Evolutionary conservation across 257 asterid genomes (phyloP).

Genomic region (Lithospermum erythrorhizon): DNA sequence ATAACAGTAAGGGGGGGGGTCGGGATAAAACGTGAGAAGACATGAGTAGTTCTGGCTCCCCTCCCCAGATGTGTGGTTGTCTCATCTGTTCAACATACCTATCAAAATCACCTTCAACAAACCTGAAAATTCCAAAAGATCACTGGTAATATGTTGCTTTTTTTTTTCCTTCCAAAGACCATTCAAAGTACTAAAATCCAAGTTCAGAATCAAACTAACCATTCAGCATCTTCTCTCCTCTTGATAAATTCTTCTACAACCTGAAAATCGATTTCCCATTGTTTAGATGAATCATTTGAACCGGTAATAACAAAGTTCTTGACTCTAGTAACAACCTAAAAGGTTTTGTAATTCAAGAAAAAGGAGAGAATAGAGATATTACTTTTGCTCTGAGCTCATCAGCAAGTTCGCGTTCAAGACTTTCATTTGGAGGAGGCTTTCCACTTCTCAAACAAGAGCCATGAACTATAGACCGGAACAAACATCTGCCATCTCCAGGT

Average conservation of each 20-base stretch:
- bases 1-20: too few species aligned
- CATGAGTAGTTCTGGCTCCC: constrained; percentile 73
- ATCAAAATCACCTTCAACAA: constrained; percentile 67
- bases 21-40: constrained; percentile 59
- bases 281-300: too few species aligned
- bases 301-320: too few species aligned
- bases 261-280: constrained; percentile 18
- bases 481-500: constrained; percentile 78
- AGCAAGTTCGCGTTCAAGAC: constrained; percentile 47
- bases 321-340: background rate
- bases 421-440: constrained; percentile 52
- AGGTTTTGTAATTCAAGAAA: background rate
- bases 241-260: constrained; percentile 64
- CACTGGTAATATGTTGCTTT: too few species aligned
- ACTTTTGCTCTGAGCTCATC: constrained; percentile 65
- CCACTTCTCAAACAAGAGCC: constrained; percentile 55
- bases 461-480: constrained; percentile 63
- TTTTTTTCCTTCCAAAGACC: too few species aligned
- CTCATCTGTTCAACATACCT: constrained; percentile 48
- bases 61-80: constrained; percentile 70
- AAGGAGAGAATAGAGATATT: constrained; percentile 1
- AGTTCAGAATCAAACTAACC: constrained; percentile 21
- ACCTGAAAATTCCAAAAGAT: constrained; percentile 26
- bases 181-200: too few species aligned
- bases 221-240: constrained; percentile 55